Conservation (phyloP, 129 eudicot species). For the Centella asiatica region DNA sequence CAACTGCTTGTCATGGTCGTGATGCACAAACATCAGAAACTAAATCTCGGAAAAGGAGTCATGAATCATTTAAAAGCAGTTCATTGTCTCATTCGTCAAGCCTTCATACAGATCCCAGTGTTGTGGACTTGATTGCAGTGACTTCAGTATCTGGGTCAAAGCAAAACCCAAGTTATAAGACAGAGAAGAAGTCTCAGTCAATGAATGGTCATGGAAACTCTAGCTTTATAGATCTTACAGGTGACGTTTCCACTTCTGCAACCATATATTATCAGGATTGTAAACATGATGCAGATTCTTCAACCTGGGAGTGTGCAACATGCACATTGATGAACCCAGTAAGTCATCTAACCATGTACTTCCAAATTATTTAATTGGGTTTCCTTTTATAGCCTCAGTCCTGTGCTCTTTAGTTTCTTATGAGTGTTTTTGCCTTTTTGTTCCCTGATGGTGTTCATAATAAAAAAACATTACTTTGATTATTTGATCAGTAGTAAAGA, state of each 20-base stretch:
- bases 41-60: slow-evolving; percentile 42
- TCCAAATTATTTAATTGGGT: not conserved
- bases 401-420: not conserved
- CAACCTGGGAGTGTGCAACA: slow-evolving; percentile 56
- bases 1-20: slow-evolving; percentile 13
- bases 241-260: slow-evolving; percentile 17
- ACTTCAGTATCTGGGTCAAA: slow-evolving; percentile 19
- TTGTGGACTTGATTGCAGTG: slow-evolving; percentile 32
- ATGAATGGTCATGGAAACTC: not conserved
- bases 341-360: slow-evolving; percentile 9
- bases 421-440: not conserved
- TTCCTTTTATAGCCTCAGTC: not conserved
- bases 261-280: slow-evolving; percentile 12
- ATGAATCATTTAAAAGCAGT: slow-evolving; percentile 8
- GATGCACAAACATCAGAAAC: slow-evolving; percentile 17
- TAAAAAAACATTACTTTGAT: not conserved
- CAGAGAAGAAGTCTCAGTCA: slow-evolving; percentile 11
- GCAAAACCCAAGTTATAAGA: slow-evolving; percentile 18
- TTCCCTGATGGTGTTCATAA: not conserved
- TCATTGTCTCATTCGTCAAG: slow-evolving; percentile 6
- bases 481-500: not conserved
- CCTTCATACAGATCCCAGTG: slow-evolving; percentile 15
- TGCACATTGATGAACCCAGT: slow-evolving; percentile 89
- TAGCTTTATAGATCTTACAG: slow-evolving; percentile 21
- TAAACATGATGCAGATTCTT: slow-evolving; percentile 4